A percentile compares a stretch with the other conserved stretches of the same genome.
phyloP scores from a whole-genome alignment of 768 basidiomycete genomes.

The Paxillus ammoniavirescens region DNA sequence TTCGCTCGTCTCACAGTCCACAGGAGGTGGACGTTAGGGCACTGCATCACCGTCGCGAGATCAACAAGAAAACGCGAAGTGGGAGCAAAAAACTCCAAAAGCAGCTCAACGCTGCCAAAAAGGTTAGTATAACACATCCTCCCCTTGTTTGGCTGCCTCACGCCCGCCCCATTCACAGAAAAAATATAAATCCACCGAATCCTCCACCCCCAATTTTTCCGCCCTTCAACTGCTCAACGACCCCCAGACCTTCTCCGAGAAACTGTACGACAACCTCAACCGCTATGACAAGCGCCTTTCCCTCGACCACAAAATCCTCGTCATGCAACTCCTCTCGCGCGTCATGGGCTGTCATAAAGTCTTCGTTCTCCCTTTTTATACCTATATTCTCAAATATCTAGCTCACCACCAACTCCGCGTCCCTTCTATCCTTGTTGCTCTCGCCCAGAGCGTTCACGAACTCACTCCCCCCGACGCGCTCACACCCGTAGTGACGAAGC shows the following conservation, averaged over 20 bases:
- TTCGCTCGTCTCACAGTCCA: neutral
- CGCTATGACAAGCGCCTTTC: conserved; percentile 93
- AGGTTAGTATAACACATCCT: conserved; percentile 40
- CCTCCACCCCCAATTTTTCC: conserved; percentile 70
- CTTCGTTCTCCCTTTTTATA: conserved; percentile 92
- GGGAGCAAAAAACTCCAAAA: conserved; percentile 79
- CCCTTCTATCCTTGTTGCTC: conserved; percentile 88
- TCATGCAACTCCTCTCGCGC: conserved; percentile 95
- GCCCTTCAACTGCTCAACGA: conserved; percentile 92
- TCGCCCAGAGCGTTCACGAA: conserved; percentile 94
- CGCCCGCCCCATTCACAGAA: conserved; percentile 41
- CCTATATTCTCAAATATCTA: conserved; percentile 93
- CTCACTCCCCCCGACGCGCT: conserved; percentile 92
- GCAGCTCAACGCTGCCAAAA: conserved; percentile 70
- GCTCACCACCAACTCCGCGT: conserved; percentile 89
- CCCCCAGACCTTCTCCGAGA: conserved; percentile 94
- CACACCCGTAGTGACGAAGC: conserved; percentile 83
- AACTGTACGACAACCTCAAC: conserved; percentile 81
- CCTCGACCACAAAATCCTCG: conserved; percentile 93
- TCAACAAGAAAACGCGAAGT: conserved; percentile 90
- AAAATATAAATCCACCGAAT: conserved; percentile 26
- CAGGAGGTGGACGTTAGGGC: conserved; percentile 67
- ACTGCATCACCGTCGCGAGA: conserved; percentile 81
- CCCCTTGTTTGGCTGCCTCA: neutral
- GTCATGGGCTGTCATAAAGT: conserved; percentile 93